phyloP scores from a whole-genome alignment of 2,329 filamentous ascomycete genomes.

The Neopestalotiopsis sp. region DNA sequence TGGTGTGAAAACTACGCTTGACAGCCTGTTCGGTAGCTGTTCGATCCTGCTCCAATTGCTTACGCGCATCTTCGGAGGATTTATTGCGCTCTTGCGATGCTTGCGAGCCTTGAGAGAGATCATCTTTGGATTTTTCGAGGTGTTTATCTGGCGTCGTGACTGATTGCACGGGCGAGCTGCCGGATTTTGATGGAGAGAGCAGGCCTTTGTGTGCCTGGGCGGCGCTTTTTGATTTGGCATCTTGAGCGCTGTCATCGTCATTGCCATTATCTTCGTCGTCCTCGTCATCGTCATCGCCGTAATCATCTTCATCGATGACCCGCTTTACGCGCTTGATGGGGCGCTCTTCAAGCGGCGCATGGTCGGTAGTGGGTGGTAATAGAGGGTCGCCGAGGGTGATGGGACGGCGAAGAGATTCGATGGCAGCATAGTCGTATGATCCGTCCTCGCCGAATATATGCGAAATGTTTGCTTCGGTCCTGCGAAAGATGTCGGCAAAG shows the following conservation, averaged over 20 bases:
- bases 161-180: constrained; percentile 68
- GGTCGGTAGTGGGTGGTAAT: constrained; percentile 61
- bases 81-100: constrained; percentile 55
- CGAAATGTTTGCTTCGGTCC: constrained; percentile 77
- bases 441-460: constrained; percentile 71
- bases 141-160: constrained; percentile 66
- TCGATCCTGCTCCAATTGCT: constrained; percentile 90
- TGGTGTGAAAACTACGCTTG: constrained; percentile 86
- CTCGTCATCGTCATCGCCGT: constrained; percentile 82
- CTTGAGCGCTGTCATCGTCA: constrained; percentile 55
- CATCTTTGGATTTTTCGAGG: constrained; percentile 57
- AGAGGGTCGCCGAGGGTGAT: constrained; percentile 43
- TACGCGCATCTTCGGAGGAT: constrained; percentile 85
- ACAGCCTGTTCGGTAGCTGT: constrained; percentile 89
- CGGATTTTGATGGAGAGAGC: constrained; percentile 72
- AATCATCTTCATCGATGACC: constrained; percentile 83
- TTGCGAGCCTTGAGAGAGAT: constrained; percentile 46
- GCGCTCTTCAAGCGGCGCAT: constrained; percentile 63
- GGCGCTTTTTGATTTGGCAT: constrained; percentile 53
- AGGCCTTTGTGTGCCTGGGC: constrained; percentile 59
- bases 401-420: constrained; percentile 58
- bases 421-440: constrained; percentile 54
- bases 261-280: constrained; percentile 72
- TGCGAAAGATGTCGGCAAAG: constrained; percentile 79
- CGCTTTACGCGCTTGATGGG: constrained; percentile 77